Conservation (phyloP, 2,329 filamentous ascomycete genomes). For the Teratosphaeria viscida region DNA sequence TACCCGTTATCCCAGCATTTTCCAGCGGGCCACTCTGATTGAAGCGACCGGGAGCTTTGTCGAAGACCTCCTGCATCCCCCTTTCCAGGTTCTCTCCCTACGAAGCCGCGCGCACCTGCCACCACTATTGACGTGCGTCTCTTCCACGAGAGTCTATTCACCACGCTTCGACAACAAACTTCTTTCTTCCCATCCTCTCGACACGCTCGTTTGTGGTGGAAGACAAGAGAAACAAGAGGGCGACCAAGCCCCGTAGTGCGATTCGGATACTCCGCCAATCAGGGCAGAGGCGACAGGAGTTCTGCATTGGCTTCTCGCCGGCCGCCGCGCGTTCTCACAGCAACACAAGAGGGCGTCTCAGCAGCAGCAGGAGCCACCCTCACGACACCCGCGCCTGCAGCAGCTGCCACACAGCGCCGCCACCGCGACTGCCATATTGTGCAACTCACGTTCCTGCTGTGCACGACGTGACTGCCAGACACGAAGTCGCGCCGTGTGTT, state of each 20-base stretch:
- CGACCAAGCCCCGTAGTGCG: background rate
- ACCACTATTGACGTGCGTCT: background rate
- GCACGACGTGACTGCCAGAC: slow-evolving; percentile 2
- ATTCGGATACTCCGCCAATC: slow-evolving; percentile 17
- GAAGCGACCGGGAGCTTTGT: background rate
- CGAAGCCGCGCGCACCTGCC: background rate
- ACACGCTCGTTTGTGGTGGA: slow-evolving; percentile 1
- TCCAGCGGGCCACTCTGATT: background rate
- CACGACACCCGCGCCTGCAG: slow-evolving; percentile 5
- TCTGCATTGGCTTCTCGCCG: slow-evolving; percentile 14
- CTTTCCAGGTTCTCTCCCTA: background rate
- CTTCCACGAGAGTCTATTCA: background rate
- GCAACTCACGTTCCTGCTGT: slow-evolving; percentile 2
- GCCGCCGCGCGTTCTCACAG: slow-evolving; percentile 23
- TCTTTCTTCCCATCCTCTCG: background rate
- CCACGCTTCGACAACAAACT: background rate
- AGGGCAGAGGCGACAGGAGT: slow-evolving; percentile 10
- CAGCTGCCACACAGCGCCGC: background rate
- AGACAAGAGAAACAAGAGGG: background rate
- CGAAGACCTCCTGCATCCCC: background rate
- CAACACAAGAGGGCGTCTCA: slow-evolving; percentile 15
- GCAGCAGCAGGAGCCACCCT: slow-evolving; percentile 5
- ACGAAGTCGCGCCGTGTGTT: background rate
- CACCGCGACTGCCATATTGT: background rate
- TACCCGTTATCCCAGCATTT: background rate